Evolutionary conservation across 768 basidiomycete genomes (phyloP).

Genomic region (Infundibulicybe gibba): DNA sequence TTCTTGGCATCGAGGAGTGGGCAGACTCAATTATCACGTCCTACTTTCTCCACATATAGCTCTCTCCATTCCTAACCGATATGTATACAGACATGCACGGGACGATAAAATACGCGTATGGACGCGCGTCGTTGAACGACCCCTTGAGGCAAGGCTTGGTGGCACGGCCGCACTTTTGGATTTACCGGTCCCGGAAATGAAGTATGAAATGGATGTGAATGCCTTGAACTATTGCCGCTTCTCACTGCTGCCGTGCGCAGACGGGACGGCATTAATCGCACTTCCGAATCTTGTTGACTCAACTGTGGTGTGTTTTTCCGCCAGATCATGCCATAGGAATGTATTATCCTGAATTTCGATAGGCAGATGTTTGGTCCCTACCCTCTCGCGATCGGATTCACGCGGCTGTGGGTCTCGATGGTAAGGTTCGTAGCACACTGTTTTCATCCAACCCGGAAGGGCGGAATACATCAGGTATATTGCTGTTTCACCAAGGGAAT

Average conservation of each 20-base stretch:
- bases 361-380: slow-evolving; percentile 89
- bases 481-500: background rate
- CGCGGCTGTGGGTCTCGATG: slow-evolving; percentile 74
- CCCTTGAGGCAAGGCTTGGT: slow-evolving; percentile 40
- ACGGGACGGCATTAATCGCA: slow-evolving; percentile 54
- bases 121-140: slow-evolving; percentile 44
- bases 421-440: slow-evolving; percentile 21
- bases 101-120: slow-evolving; percentile 87
- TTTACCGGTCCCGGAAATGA: slow-evolving; percentile 45
- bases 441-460: slow-evolving; percentile 45
- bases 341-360: slow-evolving; percentile 2
- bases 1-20: slow-evolving; percentile 82
- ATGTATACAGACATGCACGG: slow-evolving; percentile 61
- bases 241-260: slow-evolving; percentile 45
- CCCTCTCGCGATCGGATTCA: slow-evolving; percentile 70
- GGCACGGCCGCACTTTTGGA: slow-evolving; percentile 55
- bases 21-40: slow-evolving; percentile 69
- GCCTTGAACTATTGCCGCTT: slow-evolving; percentile 93
- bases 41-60: background rate
- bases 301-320: slow-evolving; percentile 49
- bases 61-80: background rate
- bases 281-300: slow-evolving; percentile 91
- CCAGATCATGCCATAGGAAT: background rate
- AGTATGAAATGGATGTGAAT: slow-evolving; percentile 83
- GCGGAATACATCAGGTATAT: slow-evolving; percentile 51